Evolutionary conservation across 106 monocot species (phyloP).

Genomic region (Platanthera zijinensis): DNA sequence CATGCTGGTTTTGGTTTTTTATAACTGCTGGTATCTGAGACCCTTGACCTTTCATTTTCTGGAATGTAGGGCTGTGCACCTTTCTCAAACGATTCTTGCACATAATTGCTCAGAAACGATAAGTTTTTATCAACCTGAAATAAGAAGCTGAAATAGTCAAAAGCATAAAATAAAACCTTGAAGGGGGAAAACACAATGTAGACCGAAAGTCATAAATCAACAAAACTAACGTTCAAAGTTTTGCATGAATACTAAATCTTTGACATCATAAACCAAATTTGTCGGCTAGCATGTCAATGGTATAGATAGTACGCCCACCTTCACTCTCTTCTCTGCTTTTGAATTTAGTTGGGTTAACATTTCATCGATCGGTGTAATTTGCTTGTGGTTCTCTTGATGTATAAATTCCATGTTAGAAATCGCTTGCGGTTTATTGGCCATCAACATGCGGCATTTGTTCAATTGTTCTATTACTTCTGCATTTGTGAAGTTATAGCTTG

Average conservation of each 20-base stretch:
- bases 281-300: not conserved
- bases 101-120: slow-evolving; percentile 55
- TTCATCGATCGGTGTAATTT: not conserved
- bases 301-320: not conserved
- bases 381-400: not conserved
- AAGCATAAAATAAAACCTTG: not conserved
- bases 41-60: slow-evolving; percentile 60
- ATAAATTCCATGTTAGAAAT: not conserved
- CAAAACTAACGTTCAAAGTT: not conserved
- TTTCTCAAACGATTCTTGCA: slow-evolving; percentile 68
- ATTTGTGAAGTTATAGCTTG: not conserved
- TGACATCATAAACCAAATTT: not conserved
- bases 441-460: not conserved
- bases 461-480: not conserved
- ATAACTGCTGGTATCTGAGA: slow-evolving; percentile 28
- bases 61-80: slow-evolving; percentile 76
- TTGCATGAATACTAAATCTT: not conserved
- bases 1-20: slow-evolving; percentile 48
- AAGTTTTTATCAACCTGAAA: slow-evolving; percentile 76
- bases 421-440: not conserved
- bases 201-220: not conserved
- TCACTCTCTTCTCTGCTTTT: not conserved
- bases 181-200: not conserved
- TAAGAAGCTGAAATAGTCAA: not conserved
- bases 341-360: not conserved